Evolutionary conservation across 2,329 filamentous ascomycete species (phyloP), one percentile per base, ranked within the genome.

Genomic region (Cordyceps cateniannulata): DNA sequence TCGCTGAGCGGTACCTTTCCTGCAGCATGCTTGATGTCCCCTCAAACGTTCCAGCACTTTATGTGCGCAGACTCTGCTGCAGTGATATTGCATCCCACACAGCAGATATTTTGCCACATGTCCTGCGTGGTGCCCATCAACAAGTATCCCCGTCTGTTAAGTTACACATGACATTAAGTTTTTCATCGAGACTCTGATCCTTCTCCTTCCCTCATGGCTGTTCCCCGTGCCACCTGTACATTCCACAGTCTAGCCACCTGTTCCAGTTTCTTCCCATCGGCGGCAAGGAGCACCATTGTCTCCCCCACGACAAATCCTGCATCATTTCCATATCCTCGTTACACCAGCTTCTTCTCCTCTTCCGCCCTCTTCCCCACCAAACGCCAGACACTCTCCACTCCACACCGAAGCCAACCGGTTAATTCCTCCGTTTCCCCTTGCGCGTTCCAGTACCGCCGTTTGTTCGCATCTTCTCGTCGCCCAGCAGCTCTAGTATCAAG

Each of bases 331-430:
- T 44, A 35, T 49, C 44, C 32, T 55, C 29, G n/a, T 24, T 42
- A 18, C 50, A 45, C 35, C 51, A 27, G 16, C 18, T 25, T 40
- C 44, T 49, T 32, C 38, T 51, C 49, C 38, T 32, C 47, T 20
- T 45, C 48, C 18, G 1, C 24, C 25, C 2, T 47, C 22, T 24
- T 62, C 59, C 2, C 53, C 16, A n/a, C 16, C 29, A 6, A 54
- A 59, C 58, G 58, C 27, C 51, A 42, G 42, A 29, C 24, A 22
- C 44, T 56, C 42, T 35, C 25, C 51, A 18, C 47, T 52, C 57
- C 56, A 50, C 32, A 38, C 51, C 29, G 14, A 18, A 24, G 38
- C 27, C 58, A 48, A 49, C n/a, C 35, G 56, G 45, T 35, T 32
- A 45, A 35, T 24, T 45, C 24, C 25, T 22, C 38, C 48, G 25